Conservation (phyloP, 2,329 filamentous ascomycete genomes). For the Clonostachys byssicola region DNA sequence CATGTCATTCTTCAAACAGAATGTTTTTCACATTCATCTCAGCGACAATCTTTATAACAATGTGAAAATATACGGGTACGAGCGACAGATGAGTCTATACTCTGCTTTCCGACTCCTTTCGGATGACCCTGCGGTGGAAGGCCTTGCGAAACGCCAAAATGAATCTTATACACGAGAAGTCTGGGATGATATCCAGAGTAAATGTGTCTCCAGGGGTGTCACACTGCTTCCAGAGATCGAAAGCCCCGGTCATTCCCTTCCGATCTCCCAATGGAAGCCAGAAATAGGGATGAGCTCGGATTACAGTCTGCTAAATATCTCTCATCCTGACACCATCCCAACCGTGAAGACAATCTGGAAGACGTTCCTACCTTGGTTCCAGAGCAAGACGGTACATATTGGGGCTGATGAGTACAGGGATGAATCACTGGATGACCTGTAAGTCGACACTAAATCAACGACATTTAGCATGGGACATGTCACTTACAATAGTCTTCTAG, state of each 20-base stretch:
- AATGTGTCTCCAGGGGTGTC: constrained; percentile 49
- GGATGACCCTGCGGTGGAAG: constrained; percentile 36
- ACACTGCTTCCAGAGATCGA: constrained; percentile 58
- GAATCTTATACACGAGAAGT: constrained; percentile 48
- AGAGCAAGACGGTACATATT: constrained; percentile 48
- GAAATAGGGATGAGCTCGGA: constrained; percentile 42
- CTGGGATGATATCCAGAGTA: constrained; percentile 46
- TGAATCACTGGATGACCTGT: too few relatives aligned
- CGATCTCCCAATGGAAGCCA: constrained; percentile 55
- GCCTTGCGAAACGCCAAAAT: constrained; percentile 44
- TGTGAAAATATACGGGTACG: constrained; percentile 35
- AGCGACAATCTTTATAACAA: constrained; percentile 52
- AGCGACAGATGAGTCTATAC: constrained; percentile 43
- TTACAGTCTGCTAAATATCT: constrained; percentile 37
- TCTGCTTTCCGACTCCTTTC: constrained; percentile 51
- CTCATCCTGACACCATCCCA: constrained; percentile 45
- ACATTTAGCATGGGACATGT: too few relatives aligned
- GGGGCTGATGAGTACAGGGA: constrained; percentile 51
- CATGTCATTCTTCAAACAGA: constrained; percentile 58
- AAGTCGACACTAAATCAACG: too few relatives aligned
- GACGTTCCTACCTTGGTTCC: constrained; percentile 51
- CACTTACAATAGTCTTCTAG: too few relatives aligned
- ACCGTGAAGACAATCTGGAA: constrained; percentile 45
- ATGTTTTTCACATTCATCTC: constrained; percentile 53
- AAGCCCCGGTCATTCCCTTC: constrained; percentile 51